Percentiles rank a stretch among this genome's conserved stretches.
These are phyloP conservation scores for Mycena leptocephala DNA, from an alignment of 768 basidiomycete genomes.

Conservation along the genomic window DNA sequence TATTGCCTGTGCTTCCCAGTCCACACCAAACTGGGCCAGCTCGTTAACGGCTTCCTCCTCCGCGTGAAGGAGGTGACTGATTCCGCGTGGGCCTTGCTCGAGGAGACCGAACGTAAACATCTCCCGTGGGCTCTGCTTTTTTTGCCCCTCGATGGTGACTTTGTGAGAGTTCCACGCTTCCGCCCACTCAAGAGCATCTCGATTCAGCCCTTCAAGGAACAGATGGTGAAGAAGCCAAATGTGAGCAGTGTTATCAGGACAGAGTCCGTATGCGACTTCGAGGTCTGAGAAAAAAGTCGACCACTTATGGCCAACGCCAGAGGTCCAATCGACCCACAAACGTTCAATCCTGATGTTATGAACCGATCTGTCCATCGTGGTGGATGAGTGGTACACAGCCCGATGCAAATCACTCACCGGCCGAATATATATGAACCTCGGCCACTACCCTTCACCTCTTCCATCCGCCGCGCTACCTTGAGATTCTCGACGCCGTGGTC, in stretches of 20 bases:
- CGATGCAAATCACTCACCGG: slow-evolving; percentile 39
- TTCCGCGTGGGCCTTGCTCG: slow-evolving; percentile 30
- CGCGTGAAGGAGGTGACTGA: not conserved
- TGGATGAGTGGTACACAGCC: too few relatives aligned
- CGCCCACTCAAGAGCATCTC: slow-evolving; percentile 45
- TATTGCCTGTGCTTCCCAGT: not conserved
- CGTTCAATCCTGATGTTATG: slow-evolving; percentile 59
- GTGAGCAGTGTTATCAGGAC: slow-evolving; percentile 32
- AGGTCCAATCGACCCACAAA: slow-evolving; percentile 57
- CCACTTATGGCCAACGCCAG: slow-evolving; percentile 54
- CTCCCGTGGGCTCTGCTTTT: slow-evolving; percentile 23
- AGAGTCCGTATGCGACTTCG: slow-evolving; percentile 46
- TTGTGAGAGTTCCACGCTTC: slow-evolving; percentile 48
- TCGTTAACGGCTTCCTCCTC: not conserved
- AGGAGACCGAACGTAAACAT: slow-evolving; percentile 37
- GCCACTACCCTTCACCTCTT: slow-evolving; percentile 29
- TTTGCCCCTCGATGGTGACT: not conserved
- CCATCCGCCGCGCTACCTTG: slow-evolving; percentile 51
- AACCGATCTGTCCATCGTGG: too few relatives aligned
- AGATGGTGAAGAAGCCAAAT: too few relatives aligned
- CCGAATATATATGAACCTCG: slow-evolving; percentile 57
- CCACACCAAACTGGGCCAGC: not conserved
- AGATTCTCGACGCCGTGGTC: slow-evolving; percentile 61
- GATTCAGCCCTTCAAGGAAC: slow-evolving; percentile 43
- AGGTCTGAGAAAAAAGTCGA: slow-evolving; percentile 53